These are phyloP conservation scores for Candida ulmi DNA, from an alignment of 805 yeast species.

Conservation along the genomic window DNA sequence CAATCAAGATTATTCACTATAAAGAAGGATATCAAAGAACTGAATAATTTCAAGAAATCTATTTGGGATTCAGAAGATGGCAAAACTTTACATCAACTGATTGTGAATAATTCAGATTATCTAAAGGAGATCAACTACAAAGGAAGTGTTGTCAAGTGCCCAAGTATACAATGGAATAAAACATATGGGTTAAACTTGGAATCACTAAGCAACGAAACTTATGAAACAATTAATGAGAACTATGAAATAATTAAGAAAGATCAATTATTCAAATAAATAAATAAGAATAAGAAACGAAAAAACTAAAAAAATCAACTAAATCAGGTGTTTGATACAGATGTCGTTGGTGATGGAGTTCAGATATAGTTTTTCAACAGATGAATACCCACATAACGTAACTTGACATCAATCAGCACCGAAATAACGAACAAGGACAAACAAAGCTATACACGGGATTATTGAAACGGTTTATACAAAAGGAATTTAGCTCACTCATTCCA, in stretches of 20 bases:
- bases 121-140: slow-evolving; percentile 23
- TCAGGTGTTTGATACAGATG: no score
- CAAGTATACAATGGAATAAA: slow-evolving; percentile 19
- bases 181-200: slow-evolving; percentile 19
- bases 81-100: slow-evolving; percentile 11
- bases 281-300: not conserved
- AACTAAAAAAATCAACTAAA: no score
- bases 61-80: slow-evolving; percentile 12
- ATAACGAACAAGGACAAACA: no score
- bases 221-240: slow-evolving; percentile 25
- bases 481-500: no score
- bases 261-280: slow-evolving; percentile 10
- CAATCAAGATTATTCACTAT: slow-evolving; percentile 12
- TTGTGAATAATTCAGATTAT: slow-evolving; percentile 13
- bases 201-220: slow-evolving; percentile 47
- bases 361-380: no score
- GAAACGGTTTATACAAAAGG: no score
- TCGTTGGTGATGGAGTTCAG: no score
- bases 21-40: slow-evolving; percentile 17
- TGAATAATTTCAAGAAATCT: slow-evolving; percentile 15
- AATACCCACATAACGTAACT: no score
- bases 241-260: slow-evolving; percentile 24
- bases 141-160: slow-evolving; percentile 19
- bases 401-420: no score
- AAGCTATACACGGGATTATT: no score